Evolutionary conservation across 2,329 filamentous ascomycete species (phyloP), one percentile per base, ranked within the genome.

Genomic region (Monosporascus sp.): DNA sequence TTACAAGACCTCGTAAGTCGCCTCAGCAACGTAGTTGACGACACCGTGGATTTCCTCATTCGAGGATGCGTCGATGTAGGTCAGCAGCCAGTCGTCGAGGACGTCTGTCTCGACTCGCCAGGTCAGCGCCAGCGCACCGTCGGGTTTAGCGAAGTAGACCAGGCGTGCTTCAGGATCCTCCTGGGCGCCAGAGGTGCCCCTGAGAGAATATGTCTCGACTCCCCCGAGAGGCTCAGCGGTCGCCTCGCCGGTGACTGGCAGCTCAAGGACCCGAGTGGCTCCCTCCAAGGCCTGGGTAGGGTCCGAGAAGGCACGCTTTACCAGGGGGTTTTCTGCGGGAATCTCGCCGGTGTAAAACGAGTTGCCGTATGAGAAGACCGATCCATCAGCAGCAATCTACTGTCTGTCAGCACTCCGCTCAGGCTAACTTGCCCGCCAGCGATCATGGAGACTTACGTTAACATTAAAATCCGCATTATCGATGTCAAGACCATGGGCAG

Each of bases 401-500:
- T 31, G 6, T 31, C 6, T 48, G 46, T 61, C 27, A 62, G 55
- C 25, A 45, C 5, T 6, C 55, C 36, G 48, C 15, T 31, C 7
- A 22, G 46, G 20, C 24, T 25, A 14, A 20, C 2, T 20, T 48
- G 41, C 31, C 41, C 39, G 20, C 18, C 7, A 4, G 42, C 2
- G 7, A n/a, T n/a, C 17, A 3, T 6, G 31, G 24, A 6, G n/a
- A 70, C 78, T 69, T 59, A 83, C 78, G 56, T 84, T 84, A 47
- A 84, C 78, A 49, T 83, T 82, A 60, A 83, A 81, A 61, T 82
- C 78, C 1, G 77, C 79, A 59, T 84, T 84, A 59, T 83, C 81
- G 54, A 85, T 76, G 55, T 84, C 81, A 24, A 84, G 63, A 1
- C 76, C 81, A 51, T 83, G 77, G 6, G 72, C 68, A 0, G 80